Evolutionary conservation across 768 basidiomycete genomes (phyloP), one percentile per base, ranked within the genome.

Genomic region (Lentinula edodes): DNA sequence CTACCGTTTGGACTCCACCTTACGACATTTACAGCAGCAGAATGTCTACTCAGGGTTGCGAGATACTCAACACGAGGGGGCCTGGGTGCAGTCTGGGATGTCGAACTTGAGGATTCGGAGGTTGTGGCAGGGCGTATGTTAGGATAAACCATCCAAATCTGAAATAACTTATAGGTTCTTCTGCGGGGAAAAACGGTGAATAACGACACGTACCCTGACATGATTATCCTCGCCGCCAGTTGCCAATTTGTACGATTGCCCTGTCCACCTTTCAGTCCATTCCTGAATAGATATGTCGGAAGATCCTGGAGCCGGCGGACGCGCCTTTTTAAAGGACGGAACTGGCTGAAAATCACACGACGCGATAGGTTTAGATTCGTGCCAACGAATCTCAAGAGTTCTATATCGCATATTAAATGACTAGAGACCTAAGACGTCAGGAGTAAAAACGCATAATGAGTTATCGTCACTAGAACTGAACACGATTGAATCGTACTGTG

Each of bases 151-250:
- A 91, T 88, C 96, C 95, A 97, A 65, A 98, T 72, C 94, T 95
- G 60, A 36, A 15, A 42, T 46, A 46, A 66, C 55, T 43, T 52
- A 32, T 52, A 39, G 28, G 58, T 52, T 20, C 36, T 35, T 60
- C 6, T 38, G 7, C 32, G 5, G 6, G 43, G 20, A 16, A 23
- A 43, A 52, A 46, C 50, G 51, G 16, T 8, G 35, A 35, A 61
- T 62, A 50, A 35, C 13, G 16, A 52, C 15, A 87, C 95, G 75
- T 69, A 97, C 95, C 72, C 97, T 80, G 69, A 99, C 93, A 78
- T 95, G 90, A 69, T 95, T 97, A 70, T 99, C 97, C 70, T 96
- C 96, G 51, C 97, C 97, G 12, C 88, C 94, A 0, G 97, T 98
- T 0, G 95, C 97, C 18, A 99, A 78, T 66, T 90, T 83, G 77